Evolutionary conservation across 768 basidiomycete species (phyloP).

Genomic region (Amanita rubescens): DNA sequence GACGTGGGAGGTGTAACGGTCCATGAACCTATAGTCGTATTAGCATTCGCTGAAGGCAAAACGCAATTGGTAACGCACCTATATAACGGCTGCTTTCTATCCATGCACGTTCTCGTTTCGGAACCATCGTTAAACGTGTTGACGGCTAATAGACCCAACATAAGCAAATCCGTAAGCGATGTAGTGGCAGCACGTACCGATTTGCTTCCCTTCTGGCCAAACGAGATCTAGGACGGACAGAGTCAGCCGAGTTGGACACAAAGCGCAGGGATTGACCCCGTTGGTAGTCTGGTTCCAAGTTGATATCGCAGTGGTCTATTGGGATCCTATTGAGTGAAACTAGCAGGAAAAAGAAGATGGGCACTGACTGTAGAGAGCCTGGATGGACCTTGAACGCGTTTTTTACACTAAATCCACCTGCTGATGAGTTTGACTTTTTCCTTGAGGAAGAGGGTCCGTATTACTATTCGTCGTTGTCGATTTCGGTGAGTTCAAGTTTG

Average conservation of each 20-base stretch:
- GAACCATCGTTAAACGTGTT: slow-evolving; percentile 50
- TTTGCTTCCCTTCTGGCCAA: slow-evolving; percentile 72
- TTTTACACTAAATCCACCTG: slow-evolving; percentile 22
- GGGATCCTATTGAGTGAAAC: not conserved
- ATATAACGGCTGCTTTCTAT: slow-evolving; percentile 75
- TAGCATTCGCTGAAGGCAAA: no score
- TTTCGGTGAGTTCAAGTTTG: slow-evolving; percentile 26
- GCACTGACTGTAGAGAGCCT: slow-evolving; percentile 48
- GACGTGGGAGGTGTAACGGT: slow-evolving; percentile 13
- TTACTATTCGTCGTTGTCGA: slow-evolving; percentile 21
- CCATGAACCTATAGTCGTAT: slow-evolving; percentile 66
- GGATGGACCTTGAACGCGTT: slow-evolving; percentile 50
- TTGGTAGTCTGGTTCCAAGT: slow-evolving; percentile 74
- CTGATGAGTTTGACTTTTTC: not conserved
- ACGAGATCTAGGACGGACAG: slow-evolving; percentile 49
- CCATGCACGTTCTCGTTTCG: slow-evolving; percentile 63
- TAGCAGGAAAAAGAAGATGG: not conserved
- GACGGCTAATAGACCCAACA: slow-evolving; percentile 32
- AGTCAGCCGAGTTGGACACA: not conserved
- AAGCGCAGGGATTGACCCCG: slow-evolving; percentile 35
- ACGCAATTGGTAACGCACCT: slow-evolving; percentile 49
- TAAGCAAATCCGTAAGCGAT: not conserved
- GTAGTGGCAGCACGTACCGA: slow-evolving; percentile 32
- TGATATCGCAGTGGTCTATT: slow-evolving; percentile 63
- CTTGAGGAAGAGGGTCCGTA: not conserved